Evolutionary conservation across 2,329 filamentous ascomycete species (phyloP).

Genomic region (Paraphoma chrysanthemicola): DNA sequence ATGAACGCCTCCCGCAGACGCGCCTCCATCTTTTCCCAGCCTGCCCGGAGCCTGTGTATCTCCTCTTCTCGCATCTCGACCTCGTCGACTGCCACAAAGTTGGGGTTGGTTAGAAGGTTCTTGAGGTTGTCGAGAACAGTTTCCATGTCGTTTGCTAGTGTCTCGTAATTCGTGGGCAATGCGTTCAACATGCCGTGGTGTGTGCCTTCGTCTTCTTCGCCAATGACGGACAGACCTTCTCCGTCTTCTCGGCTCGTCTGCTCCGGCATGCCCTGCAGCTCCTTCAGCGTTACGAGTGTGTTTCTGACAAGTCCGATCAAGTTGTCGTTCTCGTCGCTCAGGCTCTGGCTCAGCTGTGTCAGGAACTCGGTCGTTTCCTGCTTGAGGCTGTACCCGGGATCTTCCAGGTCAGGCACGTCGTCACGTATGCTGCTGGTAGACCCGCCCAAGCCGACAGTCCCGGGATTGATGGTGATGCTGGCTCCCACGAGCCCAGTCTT

Average conservation of each 20-base stretch:
- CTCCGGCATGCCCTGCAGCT: conserved; percentile 63
- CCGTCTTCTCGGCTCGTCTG: conserved; percentile 32
- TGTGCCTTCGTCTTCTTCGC: conserved; percentile 41
- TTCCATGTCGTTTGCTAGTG: conserved; percentile 75
- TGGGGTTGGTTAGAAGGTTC: conserved; percentile 88
- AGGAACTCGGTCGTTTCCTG: conserved; percentile 92
- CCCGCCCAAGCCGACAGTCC: conserved; percentile 31
- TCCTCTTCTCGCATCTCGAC: conserved; percentile 92
- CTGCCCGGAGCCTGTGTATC: conserved; percentile 79
- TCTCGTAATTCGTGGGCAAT: conserved; percentile 69
- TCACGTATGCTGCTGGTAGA: conserved; percentile 58
- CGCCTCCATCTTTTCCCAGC: conserved; percentile 92
- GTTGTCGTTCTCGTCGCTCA: conserved; percentile 92
- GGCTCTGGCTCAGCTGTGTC: conserved; percentile 78
- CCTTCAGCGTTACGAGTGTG: conserved; percentile 74
- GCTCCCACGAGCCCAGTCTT: conserved; percentile 55
- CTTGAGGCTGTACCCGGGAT: conserved; percentile 72
- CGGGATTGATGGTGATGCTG: conserved; percentile 56
- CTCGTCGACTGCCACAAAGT: conserved; percentile 94
- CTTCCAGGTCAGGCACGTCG: conserved; percentile 59
- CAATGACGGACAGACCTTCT: conserved; percentile 34
- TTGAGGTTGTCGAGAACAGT: conserved; percentile 80
- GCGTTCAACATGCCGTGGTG: conserved; percentile 49
- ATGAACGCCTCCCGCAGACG: conserved; percentile 89
- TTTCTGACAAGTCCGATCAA: conserved; percentile 75